Evolutionary conservation across 805 yeast species (phyloP).

Genomic region (Ogataea nitratoaversa): DNA sequence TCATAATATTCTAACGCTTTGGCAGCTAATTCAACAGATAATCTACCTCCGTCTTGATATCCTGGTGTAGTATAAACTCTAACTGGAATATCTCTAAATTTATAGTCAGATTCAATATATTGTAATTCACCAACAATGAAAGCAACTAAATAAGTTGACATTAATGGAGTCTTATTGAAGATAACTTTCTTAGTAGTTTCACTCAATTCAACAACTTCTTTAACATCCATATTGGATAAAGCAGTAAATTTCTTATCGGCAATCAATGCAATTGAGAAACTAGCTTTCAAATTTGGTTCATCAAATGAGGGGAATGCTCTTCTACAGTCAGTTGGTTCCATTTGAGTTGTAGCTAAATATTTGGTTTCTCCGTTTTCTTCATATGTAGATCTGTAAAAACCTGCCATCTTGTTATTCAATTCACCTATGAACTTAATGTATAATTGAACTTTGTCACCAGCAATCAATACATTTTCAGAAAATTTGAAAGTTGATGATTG

Average conservation of each 20-base stretch:
- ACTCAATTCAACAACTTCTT: constrained; percentile 17
- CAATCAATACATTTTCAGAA: constrained; percentile 30
- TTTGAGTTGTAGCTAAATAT: constrained; percentile 51
- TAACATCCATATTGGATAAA: constrained; percentile 47
- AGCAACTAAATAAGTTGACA: constrained; percentile 55
- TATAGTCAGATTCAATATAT: constrained; percentile 45
- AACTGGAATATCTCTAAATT: constrained; percentile 45
- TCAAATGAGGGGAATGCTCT: constrained; percentile 57
- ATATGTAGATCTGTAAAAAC: constrained; percentile 50
- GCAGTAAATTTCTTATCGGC: constrained; percentile 35
- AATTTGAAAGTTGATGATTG: constrained; percentile 68
- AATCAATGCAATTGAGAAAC: constrained; percentile 43
- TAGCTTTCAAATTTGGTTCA: constrained; percentile 55
- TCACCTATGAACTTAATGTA: constrained; percentile 39
- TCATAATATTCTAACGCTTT: constrained; percentile 50
- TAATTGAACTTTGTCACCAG: constrained; percentile 30
- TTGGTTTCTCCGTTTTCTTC: constrained; percentile 40
- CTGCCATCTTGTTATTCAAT: constrained; percentile 54
- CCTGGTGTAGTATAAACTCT: constrained; percentile 54
- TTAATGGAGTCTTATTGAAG: constrained; percentile 47
- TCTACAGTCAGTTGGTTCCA: constrained; percentile 60
- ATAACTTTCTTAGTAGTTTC: constrained; percentile 25
- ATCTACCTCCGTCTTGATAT: constrained; percentile 39
- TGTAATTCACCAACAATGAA: constrained; percentile 57
- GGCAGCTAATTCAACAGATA: constrained; percentile 48